A percentile compares a stretch with the other conserved stretches of the same genome.
phyloP scores from a whole-genome alignment of 2,329 filamentous ascomycete species.

The Fusarium tuaranense region DNA sequence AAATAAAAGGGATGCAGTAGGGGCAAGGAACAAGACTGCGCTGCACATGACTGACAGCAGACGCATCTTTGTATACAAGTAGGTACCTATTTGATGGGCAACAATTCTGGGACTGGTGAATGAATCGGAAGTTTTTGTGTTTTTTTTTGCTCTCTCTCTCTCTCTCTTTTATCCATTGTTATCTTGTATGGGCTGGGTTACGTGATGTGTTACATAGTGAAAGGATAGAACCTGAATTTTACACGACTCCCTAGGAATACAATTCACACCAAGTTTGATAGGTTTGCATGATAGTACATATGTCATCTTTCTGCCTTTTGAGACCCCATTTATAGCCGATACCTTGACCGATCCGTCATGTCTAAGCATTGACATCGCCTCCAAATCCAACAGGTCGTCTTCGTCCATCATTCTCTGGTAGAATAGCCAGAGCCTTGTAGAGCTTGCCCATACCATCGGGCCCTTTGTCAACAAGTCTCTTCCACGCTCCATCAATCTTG shows the following conservation, averaged over 20 bases:
- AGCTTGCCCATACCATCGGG: slow-evolving; percentile 92
- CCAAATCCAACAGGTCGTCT: slow-evolving; percentile 93
- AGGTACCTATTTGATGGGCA: slow-evolving; percentile 19
- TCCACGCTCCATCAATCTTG: slow-evolving; percentile 80
- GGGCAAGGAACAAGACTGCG: slow-evolving; percentile 8
- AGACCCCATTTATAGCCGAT: neutral
- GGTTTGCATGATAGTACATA: slow-evolving; percentile 28
- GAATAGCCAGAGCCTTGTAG: slow-evolving; percentile 92
- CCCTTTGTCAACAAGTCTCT: slow-evolving; percentile 83
- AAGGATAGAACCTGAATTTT: slow-evolving; percentile 16
- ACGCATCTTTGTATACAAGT: slow-evolving; percentile 38
- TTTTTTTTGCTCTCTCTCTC: neutral
- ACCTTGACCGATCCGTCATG: neutral
- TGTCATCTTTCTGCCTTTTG: neutral
- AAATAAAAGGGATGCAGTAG: slow-evolving; percentile 49
- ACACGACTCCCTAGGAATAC: neutral
- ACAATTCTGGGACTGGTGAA: slow-evolving; percentile 34
- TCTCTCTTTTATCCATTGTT: slow-evolving; percentile 3
- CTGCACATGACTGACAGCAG: neutral
- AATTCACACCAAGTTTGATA: neutral
- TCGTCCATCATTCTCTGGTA: slow-evolving; percentile 81
- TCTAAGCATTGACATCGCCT: slow-evolving; percentile 65
- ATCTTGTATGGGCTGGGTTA: neutral
- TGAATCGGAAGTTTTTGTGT: slow-evolving; percentile 24
- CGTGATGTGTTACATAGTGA: slow-evolving; percentile 16